A percentile compares a stretch with the other conserved stretches of the same genome.
phyloP scores from a whole-genome alignment of 2,329 filamentous ascomycete species.

The Trichoderma sp. region DNA sequence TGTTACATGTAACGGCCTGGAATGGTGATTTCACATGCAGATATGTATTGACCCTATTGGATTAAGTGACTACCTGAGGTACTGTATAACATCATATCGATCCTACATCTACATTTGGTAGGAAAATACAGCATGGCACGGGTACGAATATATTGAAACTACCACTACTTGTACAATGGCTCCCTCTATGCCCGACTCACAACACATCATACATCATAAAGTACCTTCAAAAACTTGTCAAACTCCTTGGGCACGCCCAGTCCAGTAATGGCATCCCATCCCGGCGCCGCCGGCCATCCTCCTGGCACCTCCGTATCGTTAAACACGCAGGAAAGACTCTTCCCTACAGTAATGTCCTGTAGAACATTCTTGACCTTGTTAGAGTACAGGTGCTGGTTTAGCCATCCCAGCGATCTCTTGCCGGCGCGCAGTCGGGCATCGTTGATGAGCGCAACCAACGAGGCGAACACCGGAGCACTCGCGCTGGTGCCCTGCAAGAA shows the following conservation, averaged over 20 bases:
- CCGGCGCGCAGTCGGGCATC: constrained; percentile 49
- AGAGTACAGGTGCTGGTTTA: constrained; percentile 50
- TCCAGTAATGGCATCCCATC: constrained; percentile 51
- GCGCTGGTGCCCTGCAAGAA: constrained; percentile 47
- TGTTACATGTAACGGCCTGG: no score
- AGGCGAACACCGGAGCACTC: constrained; percentile 52
- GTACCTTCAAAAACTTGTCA: constrained; percentile 34
- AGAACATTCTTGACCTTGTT: constrained; percentile 36
- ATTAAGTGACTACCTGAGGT: no score
- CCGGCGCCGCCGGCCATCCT: constrained; percentile 45
- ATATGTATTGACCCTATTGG: no score
- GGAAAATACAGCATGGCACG: no score
- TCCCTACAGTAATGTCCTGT: constrained; percentile 42
- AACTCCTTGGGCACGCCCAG: constrained; percentile 47
- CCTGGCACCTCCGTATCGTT: constrained; percentile 29
- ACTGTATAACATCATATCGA: no score
- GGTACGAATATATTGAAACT: no score
- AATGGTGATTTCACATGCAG: no score
- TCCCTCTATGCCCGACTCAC: not conserved
- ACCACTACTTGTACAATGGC: not conserved
- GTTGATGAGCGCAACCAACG: constrained; percentile 54
- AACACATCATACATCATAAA: constrained; percentile 21
- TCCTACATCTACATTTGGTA: no score
- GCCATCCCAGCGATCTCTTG: constrained; percentile 50
- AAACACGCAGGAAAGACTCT: constrained; percentile 41